Evolutionary conservation across 352 stramenopile genomes (phyloP), one percentile per base, ranked within the genome.

Genomic region (Thalassiosira exigua): DNA sequence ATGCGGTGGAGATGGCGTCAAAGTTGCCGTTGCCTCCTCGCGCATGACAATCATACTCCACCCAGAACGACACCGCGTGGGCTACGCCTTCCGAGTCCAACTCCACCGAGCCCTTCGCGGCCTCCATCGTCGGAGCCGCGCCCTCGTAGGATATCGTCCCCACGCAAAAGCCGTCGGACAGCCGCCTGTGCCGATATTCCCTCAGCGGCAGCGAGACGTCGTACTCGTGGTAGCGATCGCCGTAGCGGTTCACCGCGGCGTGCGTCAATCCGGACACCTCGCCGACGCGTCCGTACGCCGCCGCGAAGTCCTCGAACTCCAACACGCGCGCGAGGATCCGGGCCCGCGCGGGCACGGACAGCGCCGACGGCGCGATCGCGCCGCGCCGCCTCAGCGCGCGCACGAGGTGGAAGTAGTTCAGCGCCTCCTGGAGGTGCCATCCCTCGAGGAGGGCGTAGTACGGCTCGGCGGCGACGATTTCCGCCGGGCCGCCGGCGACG

Each of bases 401-500:
- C 0, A 91, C 41, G 11, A 85, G 69, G 73, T 91, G 85, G 61
- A 80, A 90, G 71, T 82, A 92, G 50, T 93, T 91, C 1, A 92
- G 48, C 14, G 86, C 86, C 69, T 89, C 82, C 60, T 90, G 70
- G 11, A 92, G 54, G 60, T 86, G 74, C 84, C 85, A 91, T 26
- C 81, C 85, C 68, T 92, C 86, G 14, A 90, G 66, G 14, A 88
- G 75, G 75, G 91, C 77, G 67, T 88, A 94, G 48, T 92, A 91
- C 22, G 88, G 85, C 62, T 94, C 88, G 12, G 75, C 85, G 7
- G 88, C 57, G 4, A 93, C 75, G 29, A 93, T 78, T 42, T 90
- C 67, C 0, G 72, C 69, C 44, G 22, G 19, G 36, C 53, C 39
- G 32, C 75, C 82, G 36, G 69, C 17, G 32, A 90, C 50, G 29